Evolutionary conservation across 805 yeast genomes (phyloP).

Genomic region (Candida pseudofarinosa): DNA sequence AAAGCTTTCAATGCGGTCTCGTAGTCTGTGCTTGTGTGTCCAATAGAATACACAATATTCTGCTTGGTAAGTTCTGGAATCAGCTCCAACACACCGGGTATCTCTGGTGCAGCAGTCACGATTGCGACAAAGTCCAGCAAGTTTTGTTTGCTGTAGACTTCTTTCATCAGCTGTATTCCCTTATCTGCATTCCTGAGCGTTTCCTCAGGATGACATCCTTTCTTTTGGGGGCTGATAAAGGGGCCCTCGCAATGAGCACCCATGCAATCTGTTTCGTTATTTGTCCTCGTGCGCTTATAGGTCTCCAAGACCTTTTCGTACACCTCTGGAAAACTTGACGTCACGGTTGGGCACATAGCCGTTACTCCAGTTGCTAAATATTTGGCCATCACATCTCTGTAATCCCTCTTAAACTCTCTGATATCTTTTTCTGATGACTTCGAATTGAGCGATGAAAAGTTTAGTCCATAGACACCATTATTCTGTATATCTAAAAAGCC

Average conservation of each 20-base stretch:
- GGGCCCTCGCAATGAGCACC: slow-evolving; percentile 66
- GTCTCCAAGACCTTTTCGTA: slow-evolving; percentile 46
- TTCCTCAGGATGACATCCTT: slow-evolving; percentile 49
- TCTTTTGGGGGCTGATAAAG: slow-evolving; percentile 44
- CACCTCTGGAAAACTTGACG: slow-evolving; percentile 47
- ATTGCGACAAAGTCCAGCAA: slow-evolving; percentile 34
- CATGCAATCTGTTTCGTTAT: slow-evolving; percentile 38
- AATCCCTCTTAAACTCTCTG: slow-evolving; percentile 28
- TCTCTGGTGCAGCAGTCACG: slow-evolving; percentile 51
- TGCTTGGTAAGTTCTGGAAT: slow-evolving; percentile 32
- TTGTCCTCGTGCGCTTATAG: slow-evolving; percentile 30
- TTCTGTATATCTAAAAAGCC: slow-evolving; percentile 57
- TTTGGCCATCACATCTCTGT: slow-evolving; percentile 42
- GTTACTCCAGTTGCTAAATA: slow-evolving; percentile 52
- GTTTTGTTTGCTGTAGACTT: slow-evolving; percentile 37
- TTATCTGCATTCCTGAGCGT: slow-evolving; percentile 38
- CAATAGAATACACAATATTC: slow-evolving; percentile 41
- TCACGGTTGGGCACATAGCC: slow-evolving; percentile 52
- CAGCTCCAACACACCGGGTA: slow-evolving; percentile 42
- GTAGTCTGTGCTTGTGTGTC: slow-evolving; percentile 44
- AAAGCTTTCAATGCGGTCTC: slow-evolving; percentile 41
- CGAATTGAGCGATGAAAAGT: slow-evolving; percentile 39
- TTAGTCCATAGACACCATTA: slow-evolving; percentile 56
- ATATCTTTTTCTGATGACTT: slow-evolving; percentile 28
- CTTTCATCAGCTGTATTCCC: slow-evolving; percentile 23